These are phyloP conservation scores for Schizosaccharomyces versatilis DNA, from an alignment of 1,139 yeast genomes.

Conservation along the genomic window DNA sequence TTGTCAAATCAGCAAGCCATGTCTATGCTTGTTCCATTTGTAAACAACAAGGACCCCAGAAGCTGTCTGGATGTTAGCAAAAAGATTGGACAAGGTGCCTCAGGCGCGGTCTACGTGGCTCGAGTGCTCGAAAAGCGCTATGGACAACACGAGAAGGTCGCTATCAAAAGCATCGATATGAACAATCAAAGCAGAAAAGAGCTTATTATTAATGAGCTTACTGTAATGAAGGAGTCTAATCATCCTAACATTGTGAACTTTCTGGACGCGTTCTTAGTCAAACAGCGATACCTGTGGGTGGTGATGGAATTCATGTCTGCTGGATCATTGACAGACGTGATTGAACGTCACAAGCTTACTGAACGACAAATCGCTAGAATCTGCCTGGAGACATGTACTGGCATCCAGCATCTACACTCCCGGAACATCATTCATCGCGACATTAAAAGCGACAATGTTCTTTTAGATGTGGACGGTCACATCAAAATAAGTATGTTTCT, in stretches of 20 bases:
- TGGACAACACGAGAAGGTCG: constrained; percentile 33
- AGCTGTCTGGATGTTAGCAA: constrained; percentile 40
- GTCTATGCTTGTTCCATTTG: constrained; percentile 48
- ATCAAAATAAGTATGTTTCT: constrained; percentile 56
- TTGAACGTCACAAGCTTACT: constrained; percentile 82
- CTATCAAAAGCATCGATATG: constrained; percentile 88
- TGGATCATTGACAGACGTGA: constrained; percentile 86
- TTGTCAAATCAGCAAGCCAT: constrained; percentile 47
- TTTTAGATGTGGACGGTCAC: constrained; percentile 62
- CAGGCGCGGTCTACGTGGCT: constrained; percentile 92
- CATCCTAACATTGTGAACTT: constrained; percentile 87
- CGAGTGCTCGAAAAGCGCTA: constrained; percentile 32
- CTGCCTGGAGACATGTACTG: constrained; percentile 69
- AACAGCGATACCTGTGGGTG: constrained; percentile 57
- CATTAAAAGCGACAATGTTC: constrained; percentile 80
- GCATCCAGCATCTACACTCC: constrained; percentile 67
- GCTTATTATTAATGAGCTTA: constrained; percentile 74
- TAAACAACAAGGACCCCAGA: constrained; percentile 78
- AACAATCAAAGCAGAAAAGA: constrained; percentile 89
- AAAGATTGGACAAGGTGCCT: constrained; percentile 94
- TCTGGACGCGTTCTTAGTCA: constrained; percentile 56
- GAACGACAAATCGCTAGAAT: constrained; percentile 97
- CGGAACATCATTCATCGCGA: constrained; percentile 93
- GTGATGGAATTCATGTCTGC: constrained; percentile 98
- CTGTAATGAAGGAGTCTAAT: constrained; percentile 83